These are phyloP conservation scores for Butyriboletus loyo DNA, from an alignment of 768 basidiomycete species.

Conservation along the genomic window DNA sequence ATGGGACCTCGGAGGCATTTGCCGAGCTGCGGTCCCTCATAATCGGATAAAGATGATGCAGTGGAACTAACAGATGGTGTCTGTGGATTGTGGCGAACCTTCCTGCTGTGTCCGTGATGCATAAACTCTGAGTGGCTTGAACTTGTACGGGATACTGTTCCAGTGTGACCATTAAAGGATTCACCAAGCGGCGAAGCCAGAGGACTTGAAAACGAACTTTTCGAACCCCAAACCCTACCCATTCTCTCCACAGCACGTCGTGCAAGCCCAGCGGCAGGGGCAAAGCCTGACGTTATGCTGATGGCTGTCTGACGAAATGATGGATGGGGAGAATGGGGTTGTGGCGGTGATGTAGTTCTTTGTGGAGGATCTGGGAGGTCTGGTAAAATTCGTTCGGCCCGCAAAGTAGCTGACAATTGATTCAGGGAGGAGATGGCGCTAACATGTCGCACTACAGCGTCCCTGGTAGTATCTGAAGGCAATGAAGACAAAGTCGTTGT, in stretches of 20 bases:
- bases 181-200: conserved; percentile 47
- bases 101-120: conserved; percentile 28
- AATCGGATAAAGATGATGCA: conserved; percentile 46
- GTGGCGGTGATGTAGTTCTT: conserved; percentile 7
- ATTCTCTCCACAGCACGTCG: conserved; percentile 77
- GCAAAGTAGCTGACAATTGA: conserved; percentile 29
- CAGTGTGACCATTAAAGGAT: conserved; percentile 34
- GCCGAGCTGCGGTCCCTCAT: conserved; percentile 55
- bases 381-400: conserved; percentile 29
- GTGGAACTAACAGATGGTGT: conserved; percentile 57
- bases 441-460: conserved; percentile 24
- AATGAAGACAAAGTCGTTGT: conserved; percentile 39
- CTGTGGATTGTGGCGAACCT: conserved; percentile 53
- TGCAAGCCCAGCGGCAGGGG: conserved; percentile 71
- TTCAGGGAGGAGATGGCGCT: conserved; percentile 16
- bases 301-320: conserved; percentile 63
- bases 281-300: conserved; percentile 66
- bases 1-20: conserved; percentile 54
- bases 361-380: conserved; percentile 25
- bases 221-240: conserved; percentile 59
- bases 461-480: conserved; percentile 23
- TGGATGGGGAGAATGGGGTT: conserved; percentile 21
- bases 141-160: conserved; percentile 35
- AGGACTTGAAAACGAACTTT: conserved; percentile 34
- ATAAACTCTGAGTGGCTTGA: conserved; percentile 38